A percentile compares a stretch with the other conserved stretches of the same genome.
Conservation (phyloP, 495 filamentous ascomycete species). For the Daldinia grandis region DNA sequence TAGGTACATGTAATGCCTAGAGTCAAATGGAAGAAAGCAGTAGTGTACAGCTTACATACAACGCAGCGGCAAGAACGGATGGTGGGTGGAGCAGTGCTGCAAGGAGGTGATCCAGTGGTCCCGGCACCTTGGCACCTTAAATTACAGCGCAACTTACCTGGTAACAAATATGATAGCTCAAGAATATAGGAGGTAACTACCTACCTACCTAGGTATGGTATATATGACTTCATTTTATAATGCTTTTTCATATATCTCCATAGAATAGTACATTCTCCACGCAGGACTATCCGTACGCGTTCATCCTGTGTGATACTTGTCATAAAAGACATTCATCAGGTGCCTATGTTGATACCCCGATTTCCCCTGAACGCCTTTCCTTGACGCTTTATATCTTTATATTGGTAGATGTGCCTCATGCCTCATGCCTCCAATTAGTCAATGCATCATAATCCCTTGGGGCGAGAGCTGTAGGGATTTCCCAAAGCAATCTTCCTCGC, state of each 20-base stretch:
- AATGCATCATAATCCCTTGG: neutral
- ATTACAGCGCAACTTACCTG: neutral
- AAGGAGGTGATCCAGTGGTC: neutral
- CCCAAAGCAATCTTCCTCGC: neutral
- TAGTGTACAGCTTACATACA: no score
- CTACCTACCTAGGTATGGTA: neutral
- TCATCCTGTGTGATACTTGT: neutral
- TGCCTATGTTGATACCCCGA: neutral
- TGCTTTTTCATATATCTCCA: neutral
- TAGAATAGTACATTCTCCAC: neutral
- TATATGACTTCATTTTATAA: neutral
- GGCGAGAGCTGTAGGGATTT: neutral
- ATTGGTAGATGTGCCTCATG: neutral
- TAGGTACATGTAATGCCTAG: neutral
- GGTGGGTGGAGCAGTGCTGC: neutral
- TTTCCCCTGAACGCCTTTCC: conserved; percentile 7
- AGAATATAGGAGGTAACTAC: neutral
- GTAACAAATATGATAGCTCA: neutral
- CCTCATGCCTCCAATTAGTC: neutral
- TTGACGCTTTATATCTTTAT: neutral
- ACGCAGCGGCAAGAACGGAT: neutral
- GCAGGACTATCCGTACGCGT: neutral
- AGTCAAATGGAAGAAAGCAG: no score
- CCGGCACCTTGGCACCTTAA: neutral
- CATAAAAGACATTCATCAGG: neutral